phyloP scores from a whole-genome alignment of 768 basidiomycete species.

The Suillus clintonianus region DNA sequence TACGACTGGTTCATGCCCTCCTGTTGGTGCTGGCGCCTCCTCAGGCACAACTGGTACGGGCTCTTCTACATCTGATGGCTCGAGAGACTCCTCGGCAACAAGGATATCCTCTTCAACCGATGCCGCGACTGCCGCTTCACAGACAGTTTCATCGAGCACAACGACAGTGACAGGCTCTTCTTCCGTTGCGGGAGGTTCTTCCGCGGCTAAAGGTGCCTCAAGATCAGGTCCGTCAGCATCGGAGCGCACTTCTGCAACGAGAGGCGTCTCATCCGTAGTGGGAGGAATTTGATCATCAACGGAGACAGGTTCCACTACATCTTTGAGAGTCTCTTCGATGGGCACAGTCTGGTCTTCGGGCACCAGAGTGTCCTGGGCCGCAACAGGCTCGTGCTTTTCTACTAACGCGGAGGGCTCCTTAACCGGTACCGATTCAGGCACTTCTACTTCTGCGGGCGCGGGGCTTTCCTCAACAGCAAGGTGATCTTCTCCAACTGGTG shows the following conservation, averaged over 20 bases:
- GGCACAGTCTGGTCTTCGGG: constrained; percentile 3
- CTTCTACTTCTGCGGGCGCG: not conserved
- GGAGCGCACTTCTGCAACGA: not conserved
- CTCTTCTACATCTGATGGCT: constrained; percentile 1
- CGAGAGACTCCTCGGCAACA: constrained; percentile 2
- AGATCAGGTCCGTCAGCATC: not conserved
- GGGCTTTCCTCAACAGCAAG: not conserved
- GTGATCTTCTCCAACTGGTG: not conserved
- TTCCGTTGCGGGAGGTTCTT: not conserved
- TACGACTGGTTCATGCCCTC: not conserved
- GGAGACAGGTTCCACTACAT: not conserved
- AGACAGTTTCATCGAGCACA: not conserved
- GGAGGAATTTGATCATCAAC: not conserved
- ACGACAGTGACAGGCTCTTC: not conserved
- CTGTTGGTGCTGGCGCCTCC: not conserved
- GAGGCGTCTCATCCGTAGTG: constrained; percentile 6
- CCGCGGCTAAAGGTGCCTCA: not conserved
- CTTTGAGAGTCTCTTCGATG: constrained; percentile 7
- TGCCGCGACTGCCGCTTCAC: not conserved
- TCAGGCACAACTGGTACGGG: not conserved
- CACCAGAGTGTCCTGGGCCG: not conserved
- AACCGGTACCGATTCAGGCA: too few species aligned
- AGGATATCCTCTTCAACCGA: constrained; percentile 7
- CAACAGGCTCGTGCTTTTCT: not conserved
- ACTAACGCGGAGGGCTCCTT: not conserved